Conservation (phyloP, 441 rosid species). For the Erodium texanum region DNA sequence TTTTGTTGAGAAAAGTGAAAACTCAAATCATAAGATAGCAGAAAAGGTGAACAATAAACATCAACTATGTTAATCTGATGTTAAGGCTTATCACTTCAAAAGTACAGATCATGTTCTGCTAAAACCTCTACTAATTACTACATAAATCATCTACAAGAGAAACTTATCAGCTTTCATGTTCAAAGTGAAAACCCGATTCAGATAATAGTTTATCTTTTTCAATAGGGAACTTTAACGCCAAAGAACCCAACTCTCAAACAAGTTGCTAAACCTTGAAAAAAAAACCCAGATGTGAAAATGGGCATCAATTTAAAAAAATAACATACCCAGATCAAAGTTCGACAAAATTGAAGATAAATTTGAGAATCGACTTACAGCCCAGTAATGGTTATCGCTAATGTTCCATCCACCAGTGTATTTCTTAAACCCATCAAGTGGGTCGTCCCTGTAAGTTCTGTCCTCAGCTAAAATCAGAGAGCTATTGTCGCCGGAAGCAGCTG, state of each 20-base stretch:
- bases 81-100: too few species aligned
- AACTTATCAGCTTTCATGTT: background rate
- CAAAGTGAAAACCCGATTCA: background rate
- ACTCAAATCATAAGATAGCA: too few species aligned
- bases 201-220: background rate
- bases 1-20: too few species aligned
- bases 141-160: too few species aligned
- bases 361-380: conserved; percentile 1
- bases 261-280: too few species aligned
- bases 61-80: too few species aligned
- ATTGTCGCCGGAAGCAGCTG: background rate
- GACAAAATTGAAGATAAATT: background rate
- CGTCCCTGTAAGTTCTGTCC: conserved; percentile 28
- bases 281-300: too few species aligned
- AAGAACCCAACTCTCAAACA: background rate
- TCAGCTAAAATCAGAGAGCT: conserved; percentile 31
- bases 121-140: too few species aligned
- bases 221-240: background rate
- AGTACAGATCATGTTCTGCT: too few species aligned
- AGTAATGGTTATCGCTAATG: conserved; percentile 30
- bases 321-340: background rate
- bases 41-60: too few species aligned
- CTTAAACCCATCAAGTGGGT: conserved; percentile 26
- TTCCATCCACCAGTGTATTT: conserved; percentile 40
- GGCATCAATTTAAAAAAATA: background rate